Base-by-base conservation (phyloP, 768 basidiomycete species). In the Lactarius akahatsu region DNA sequence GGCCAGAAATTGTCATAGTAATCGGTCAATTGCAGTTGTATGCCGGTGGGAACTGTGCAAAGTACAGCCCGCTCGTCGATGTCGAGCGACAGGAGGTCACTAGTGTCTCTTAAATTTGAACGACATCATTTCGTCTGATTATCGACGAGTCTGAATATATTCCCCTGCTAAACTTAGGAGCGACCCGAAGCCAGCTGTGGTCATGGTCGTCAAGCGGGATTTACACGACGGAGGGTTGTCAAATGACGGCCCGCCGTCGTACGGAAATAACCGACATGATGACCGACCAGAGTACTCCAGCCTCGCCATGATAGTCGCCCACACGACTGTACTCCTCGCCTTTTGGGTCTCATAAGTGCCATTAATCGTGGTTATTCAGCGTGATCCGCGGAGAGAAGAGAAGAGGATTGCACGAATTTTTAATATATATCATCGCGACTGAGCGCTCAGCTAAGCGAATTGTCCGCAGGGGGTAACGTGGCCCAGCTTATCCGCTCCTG, bases 371-470 rank as follows among this genome's bases (percentile, higher is more conserved):
- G 20, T 16, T 16, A 30, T 32, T 56, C 18, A 56, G 18, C 30
- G 30, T 32, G 55, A 56, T 34, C 28, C 26, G 7, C 54, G 54
- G 54, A 56, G 28, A 55, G 28, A 55, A 32, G 28, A 32, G 30
- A 30, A 20, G 55, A 34, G 10, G 26, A 23, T 4, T 1, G 4
- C 13, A 52, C 50, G 13, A 52, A 26, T 16, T 13, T 47, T 52
- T 50, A 50, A 50, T 50, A n/a, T 23, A 18, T 10, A 6, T 20
- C 13, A 26, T 23, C 10, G 55, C 18, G 30, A 34, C 32, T 20
- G 32, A 56, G 55, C 55, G 55, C 55, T 18, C 55, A n/a, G 55
- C 55, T 56, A 56, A 56, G 30, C 55, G 55, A 56, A 56, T 32
- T 34, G 55, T 34, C 18, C 30, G 36, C 36, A 10, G 32, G 32